Base-by-base conservation (phyloP, 768 basidiomycete species). In the Brasilioporus rufonigricans region DNA sequence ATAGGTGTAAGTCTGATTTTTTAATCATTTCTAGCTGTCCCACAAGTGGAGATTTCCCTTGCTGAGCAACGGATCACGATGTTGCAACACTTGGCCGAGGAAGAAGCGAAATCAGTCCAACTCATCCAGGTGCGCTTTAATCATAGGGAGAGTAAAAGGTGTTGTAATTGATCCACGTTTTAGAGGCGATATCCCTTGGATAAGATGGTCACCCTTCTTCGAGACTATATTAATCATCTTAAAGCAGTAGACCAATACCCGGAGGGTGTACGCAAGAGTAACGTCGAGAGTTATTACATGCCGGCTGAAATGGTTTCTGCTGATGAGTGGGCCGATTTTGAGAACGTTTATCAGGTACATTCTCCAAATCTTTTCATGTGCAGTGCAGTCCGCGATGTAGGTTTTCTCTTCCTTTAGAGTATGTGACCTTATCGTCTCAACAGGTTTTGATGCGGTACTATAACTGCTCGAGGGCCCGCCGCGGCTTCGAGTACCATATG, bases 311-410 rank as follows among this genome's bases (percentile, higher is more conserved):
- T 82, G 41, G 79, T 87, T 32, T 83, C 85, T 12, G 76, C 84
- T 26, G 76, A 82, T 23, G 89, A 91, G 63, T 87, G 84, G 88
- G 81, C 80, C 2, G 82, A 85, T 56, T 98, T 96, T 71, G 87
- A 90, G 65, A 90, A 95, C 62, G 92, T 94, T 24, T 92, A 94
- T 65, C 91, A 96, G 64, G 80, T 93, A 16, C 93, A 97, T 70
- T 88, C 83, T 57, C 94, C 93, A 1, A 87, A 83, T 45, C 78
- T 96, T 44, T 85, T 84, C 62, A 76, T 93, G 74, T 87, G 86
- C 62, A 85, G 84, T 64, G 78, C 82, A 24, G 83, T 86, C 29
- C 85, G 93, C 58, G 88, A 95, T 70, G 91, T 94, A 61, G 63
- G 87, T 74, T 27, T 36, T 36, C 4, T 44, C 23, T 47, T 47